phyloP scores from a whole-genome alignment of 768 basidiomycete genomes.

The Lactarius hengduanensis region DNA sequence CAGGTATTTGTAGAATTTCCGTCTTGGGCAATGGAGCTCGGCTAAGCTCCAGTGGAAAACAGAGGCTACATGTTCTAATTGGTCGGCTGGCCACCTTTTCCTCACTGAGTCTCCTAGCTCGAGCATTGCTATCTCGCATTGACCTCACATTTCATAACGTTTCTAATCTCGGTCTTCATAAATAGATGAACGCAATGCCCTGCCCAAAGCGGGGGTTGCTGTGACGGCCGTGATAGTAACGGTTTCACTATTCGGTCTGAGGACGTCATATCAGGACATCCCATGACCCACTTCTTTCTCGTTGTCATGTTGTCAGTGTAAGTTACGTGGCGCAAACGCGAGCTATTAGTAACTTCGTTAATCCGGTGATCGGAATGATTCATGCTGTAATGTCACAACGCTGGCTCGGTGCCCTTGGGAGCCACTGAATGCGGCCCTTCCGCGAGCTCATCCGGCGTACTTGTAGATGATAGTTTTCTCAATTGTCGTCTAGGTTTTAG shows the following conservation, averaged over 20 bases:
- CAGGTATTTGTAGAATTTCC: conserved; percentile 1
- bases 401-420: conserved; percentile 37
- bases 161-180: not conserved
- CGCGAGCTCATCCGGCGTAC: no score
- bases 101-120: no score
- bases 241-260: not conserved
- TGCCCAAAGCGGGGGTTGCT: no score
- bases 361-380: conserved; percentile 44
- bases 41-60: not conserved
- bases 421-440: conserved; percentile 43
- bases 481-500: conserved; percentile 67
- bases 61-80: not conserved
- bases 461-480: conserved; percentile 50
- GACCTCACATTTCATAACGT: not conserved
- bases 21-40: conserved; percentile 1
- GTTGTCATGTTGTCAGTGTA: conserved; percentile 23
- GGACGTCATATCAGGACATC: not conserved
- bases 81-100: not conserved
- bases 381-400: conserved; percentile 40
- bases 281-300: conserved; percentile 21
- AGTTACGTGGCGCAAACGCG: conserved; percentile 1
- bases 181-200: no score
- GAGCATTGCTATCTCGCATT: not conserved
- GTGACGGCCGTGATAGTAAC: no score
- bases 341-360: conserved; percentile 38